phyloP scores from a whole-genome alignment of 331 rosid species.

The Cydonia oblonga region DNA sequence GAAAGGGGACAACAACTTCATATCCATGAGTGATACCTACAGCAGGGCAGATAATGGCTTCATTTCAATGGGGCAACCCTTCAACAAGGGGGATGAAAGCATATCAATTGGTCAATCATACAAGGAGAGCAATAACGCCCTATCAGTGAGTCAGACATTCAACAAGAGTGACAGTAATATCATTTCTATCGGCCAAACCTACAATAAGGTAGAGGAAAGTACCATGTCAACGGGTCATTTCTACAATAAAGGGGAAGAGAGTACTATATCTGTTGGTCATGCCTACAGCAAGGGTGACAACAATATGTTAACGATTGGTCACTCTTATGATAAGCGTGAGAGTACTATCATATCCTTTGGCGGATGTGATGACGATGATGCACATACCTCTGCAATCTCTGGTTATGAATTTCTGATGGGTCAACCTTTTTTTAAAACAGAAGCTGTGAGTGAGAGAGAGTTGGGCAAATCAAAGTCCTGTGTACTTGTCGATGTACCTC shows the following conservation, averaged over 20 bases:
- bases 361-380: constrained; percentile 43
- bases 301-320: constrained; percentile 21
- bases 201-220: constrained; percentile 17
- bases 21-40: constrained; percentile 22
- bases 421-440: constrained; percentile 26
- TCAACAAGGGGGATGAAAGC: constrained; percentile 26
- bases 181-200: constrained; percentile 36
- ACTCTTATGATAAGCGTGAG: constrained; percentile 42
- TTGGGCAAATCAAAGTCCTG: constrained; percentile 23
- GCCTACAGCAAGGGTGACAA: constrained; percentile 19
- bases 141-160: constrained; percentile 20
- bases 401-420: constrained; percentile 50
- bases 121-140: constrained; percentile 20
- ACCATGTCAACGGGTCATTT: constrained; percentile 25
- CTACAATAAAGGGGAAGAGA: constrained; percentile 27
- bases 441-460: constrained; percentile 27
- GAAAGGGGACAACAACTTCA: constrained; percentile 32
- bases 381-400: constrained; percentile 28
- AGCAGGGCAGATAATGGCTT: constrained; percentile 28
- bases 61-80: constrained; percentile 37
- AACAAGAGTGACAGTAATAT: constrained; percentile 22
- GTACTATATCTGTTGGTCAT: constrained; percentile 19
- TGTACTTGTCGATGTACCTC: constrained; percentile 14
- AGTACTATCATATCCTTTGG: constrained; percentile 74
- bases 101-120: constrained; percentile 26